These are phyloP conservation scores for Rusavskia elegans DNA, from an alignment of 495 filamentous ascomycete genomes.

Conservation along the genomic window DNA sequence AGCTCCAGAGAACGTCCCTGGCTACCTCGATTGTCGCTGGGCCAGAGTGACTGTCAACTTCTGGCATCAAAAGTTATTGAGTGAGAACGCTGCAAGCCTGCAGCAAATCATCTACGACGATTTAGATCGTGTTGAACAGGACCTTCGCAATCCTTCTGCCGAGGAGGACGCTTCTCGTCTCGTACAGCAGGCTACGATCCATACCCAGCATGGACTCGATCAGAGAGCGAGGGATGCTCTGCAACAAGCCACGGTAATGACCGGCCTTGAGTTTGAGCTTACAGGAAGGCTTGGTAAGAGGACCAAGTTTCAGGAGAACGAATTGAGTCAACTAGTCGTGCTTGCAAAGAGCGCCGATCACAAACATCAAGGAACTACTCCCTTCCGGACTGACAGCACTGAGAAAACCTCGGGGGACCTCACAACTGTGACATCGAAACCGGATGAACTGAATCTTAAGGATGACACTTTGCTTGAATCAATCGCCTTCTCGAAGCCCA, in stretches of 20 bases:
- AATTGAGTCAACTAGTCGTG: slow-evolving; percentile 82
- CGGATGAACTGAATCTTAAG: slow-evolving; percentile 44
- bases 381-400: neutral
- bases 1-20: neutral
- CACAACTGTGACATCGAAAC: neutral
- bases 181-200: slow-evolving; percentile 66
- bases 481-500: slow-evolving; percentile 51
- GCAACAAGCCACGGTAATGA: slow-evolving; percentile 40
- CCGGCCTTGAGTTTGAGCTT: slow-evolving; percentile 65
- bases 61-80: slow-evolving; percentile 76
- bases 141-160: slow-evolving; percentile 21
- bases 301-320: slow-evolving; percentile 81
- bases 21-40: slow-evolving; percentile 12
- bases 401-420: neutral
- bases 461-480: slow-evolving; percentile 87
- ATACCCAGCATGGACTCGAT: slow-evolving; percentile 77
- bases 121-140: slow-evolving; percentile 23
- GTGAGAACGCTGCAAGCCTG: slow-evolving; percentile 52
- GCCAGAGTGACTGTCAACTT: slow-evolving; percentile 56
- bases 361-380: neutral
- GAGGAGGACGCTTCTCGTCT: slow-evolving; percentile 46
- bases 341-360: slow-evolving; percentile 54
- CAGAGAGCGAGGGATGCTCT: slow-evolving; percentile 57
- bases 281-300: slow-evolving; percentile 80
- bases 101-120: slow-evolving; percentile 41